Conservation (phyloP, 257 asterid genomes). For the Jacaranda mimosifolia region DNA sequence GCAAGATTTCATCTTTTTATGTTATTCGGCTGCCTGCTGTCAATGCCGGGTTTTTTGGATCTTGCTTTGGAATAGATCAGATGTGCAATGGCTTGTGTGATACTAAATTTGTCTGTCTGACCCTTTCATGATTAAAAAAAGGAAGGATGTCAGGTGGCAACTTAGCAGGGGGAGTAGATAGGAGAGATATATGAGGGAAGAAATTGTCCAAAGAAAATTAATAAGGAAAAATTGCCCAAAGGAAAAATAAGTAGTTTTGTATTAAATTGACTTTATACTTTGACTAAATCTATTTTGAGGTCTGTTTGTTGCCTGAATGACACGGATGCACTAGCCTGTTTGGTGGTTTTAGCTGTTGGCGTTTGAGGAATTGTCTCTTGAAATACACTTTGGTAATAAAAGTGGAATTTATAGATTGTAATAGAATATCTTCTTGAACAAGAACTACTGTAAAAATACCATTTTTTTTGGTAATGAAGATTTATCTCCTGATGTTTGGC, state of each 20-base stretch:
- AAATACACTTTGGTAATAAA: too few species aligned
- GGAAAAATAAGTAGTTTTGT: neutral
- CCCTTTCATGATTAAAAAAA: neutral
- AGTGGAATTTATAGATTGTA: too few species aligned
- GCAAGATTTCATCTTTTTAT: neutral
- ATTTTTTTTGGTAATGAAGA: neutral
- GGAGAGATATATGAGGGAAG: neutral
- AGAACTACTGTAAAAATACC: neutral
- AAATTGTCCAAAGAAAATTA: neutral
- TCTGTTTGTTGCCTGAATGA: neutral
- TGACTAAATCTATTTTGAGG: neutral
- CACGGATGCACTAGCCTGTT: neutral
- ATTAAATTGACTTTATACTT: constrained; percentile 4
- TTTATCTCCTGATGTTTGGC: neutral
- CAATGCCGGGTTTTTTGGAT: neutral
- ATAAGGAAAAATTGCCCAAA: neutral
- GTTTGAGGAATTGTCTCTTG: neutral
- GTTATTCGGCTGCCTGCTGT: neutral
- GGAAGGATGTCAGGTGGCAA: neutral
- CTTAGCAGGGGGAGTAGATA: neutral
- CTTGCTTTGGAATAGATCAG: neutral
- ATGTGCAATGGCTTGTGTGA: constrained; percentile 1
- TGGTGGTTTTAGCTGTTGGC: neutral
- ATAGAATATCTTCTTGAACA: neutral
- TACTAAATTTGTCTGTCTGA: neutral